These are phyloP conservation scores for Penicillium sp. DNA, from an alignment of 2,329 filamentous ascomycete genomes.

Conservation along the genomic window DNA sequence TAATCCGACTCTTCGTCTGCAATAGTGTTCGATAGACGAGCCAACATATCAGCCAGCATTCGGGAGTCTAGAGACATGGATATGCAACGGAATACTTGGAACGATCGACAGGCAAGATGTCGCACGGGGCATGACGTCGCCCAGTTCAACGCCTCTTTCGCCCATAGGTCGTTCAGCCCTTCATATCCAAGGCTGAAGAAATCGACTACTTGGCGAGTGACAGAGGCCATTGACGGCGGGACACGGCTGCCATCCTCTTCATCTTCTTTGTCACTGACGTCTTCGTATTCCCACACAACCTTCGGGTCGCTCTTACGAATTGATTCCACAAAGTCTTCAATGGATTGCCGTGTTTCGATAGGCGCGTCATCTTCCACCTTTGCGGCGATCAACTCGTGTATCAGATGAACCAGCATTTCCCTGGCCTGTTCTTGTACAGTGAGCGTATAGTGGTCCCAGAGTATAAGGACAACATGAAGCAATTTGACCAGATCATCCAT, in stretches of 20 bases:
- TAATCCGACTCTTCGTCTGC: conserved; percentile 91
- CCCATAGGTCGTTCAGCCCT: conserved; percentile 83
- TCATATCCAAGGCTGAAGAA: conserved; percentile 80
- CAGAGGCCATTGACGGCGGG: conserved; percentile 73
- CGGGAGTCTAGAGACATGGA: conserved; percentile 79
- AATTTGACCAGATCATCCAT: conserved; percentile 74
- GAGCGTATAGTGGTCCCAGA: conserved; percentile 95
- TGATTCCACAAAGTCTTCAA: conserved; percentile 79
- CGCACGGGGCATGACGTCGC: conserved; percentile 92
- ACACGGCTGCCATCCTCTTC: conserved; percentile 69
- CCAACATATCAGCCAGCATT: conserved; percentile 96
- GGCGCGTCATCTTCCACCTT: conserved; percentile 63
- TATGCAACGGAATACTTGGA: conserved; percentile 93
- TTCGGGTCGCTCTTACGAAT: conserved; percentile 74
- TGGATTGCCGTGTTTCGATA: conserved; percentile 59
- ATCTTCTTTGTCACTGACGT: conserved; percentile 69
- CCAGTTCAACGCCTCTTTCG: conserved; percentile 81
- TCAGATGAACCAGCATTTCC: conserved; percentile 97
- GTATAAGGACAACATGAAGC: conserved; percentile 79
- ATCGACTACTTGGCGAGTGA: conserved; percentile 71
- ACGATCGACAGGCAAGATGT: conserved; percentile 89
- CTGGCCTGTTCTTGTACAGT: conserved; percentile 92
- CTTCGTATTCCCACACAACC: conserved; percentile 89
- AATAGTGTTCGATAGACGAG: conserved; percentile 87
- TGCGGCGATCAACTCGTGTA: conserved; percentile 85